A percentile compares a stretch with the other conserved stretches of the same genome.
These are phyloP conservation scores for Penicillium sp. DNA, from an alignment of 2,329 filamentous ascomycete genomes.

Conservation along the genomic window DNA sequence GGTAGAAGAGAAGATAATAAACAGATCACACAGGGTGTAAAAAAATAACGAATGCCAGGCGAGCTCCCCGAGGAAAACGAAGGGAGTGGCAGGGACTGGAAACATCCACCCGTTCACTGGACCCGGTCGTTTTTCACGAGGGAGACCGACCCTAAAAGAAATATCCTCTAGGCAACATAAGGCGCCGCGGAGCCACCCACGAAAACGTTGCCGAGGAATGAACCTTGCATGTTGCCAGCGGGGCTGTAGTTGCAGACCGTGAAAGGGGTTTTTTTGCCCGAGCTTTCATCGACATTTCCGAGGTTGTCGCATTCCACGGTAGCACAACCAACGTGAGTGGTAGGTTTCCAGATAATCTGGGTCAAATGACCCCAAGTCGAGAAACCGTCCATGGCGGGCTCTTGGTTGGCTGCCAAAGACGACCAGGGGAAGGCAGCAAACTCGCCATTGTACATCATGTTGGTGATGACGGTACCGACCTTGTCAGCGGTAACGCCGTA, in stretches of 20 bases:
- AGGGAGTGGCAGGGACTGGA: too few relatives aligned
- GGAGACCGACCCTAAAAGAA: too few relatives aligned
- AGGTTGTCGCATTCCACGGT: slow-evolving; percentile 44
- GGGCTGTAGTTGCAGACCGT: slow-evolving; percentile 85
- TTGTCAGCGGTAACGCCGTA: slow-evolving; percentile 54
- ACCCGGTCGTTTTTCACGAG: too few relatives aligned
- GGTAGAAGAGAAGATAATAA: slow-evolving; percentile 12
- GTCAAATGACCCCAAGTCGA: slow-evolving; percentile 67
- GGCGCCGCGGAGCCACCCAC: neutral
- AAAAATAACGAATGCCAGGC: slow-evolving; percentile 8
- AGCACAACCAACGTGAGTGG: slow-evolving; percentile 59
- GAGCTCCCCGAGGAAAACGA: neutral
- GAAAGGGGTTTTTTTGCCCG: slow-evolving; percentile 46
- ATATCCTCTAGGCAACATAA: too few relatives aligned
- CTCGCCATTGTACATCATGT: slow-evolving; percentile 87
- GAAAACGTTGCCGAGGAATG: slow-evolving; percentile 38
- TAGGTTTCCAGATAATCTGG: slow-evolving; percentile 65
- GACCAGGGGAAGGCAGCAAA: slow-evolving; percentile 52
- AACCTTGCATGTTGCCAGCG: slow-evolving; percentile 61
- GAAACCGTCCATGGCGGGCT: slow-evolving; percentile 59
- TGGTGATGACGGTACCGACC: slow-evolving; percentile 63
- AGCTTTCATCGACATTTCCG: slow-evolving; percentile 36
- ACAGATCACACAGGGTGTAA: slow-evolving; percentile 10
- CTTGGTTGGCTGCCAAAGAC: slow-evolving; percentile 53
- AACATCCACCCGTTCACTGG: too few relatives aligned